Base-by-base conservation (phyloP, 306 rosid species). In the Astragalus glycyphyllos region DNA sequence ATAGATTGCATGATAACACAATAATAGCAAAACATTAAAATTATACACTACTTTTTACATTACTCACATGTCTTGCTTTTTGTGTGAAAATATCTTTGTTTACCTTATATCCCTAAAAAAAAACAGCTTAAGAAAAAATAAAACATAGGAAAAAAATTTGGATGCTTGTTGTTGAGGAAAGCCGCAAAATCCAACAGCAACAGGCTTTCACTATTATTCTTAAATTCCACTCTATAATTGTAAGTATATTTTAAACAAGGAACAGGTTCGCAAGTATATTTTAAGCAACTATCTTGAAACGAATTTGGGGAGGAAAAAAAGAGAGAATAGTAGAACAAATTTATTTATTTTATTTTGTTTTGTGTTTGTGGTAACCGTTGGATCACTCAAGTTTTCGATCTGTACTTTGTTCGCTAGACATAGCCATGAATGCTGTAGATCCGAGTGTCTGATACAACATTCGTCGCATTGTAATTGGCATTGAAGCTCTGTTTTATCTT, bases 391-490 rank as follows among this genome's bases (percentile, higher is more conserved):
- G 69, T 53, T 77, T 80, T 70, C 77, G 86, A 64, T 90, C 90
- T 77, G 84, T 75, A 65, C 82, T 67, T 29, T 61, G 77, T 63
- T 79, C 23, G 55, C 64, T 42, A 47, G 81, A 65, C 83, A 61
- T 15, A 61, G 71, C 84, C 66, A 64, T 71, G 67, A 85, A 78
- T 79, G 92, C 81, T 80, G 71, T 82, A 83, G 97, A 90, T 90
- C 89, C 95, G 83, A 75, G 42, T 69, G 62, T 73, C 68, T 42
- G 71, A 69, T 48, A 40, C 84, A 44, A 51, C 84, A 68, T 78
- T 86, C 82, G 65, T 76, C 73, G 77, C 84, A 69, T 80, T 76
- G 84, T 44, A 49, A 54, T 40, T 65, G 65, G 74, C 78, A 20
- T 72, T 63, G 57, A 72, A 58, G 70, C 67, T 68, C 47, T 51